Base-by-base conservation (phyloP, 768 basidiomycete genomes). In the Trametes cinnabarina region DNA sequence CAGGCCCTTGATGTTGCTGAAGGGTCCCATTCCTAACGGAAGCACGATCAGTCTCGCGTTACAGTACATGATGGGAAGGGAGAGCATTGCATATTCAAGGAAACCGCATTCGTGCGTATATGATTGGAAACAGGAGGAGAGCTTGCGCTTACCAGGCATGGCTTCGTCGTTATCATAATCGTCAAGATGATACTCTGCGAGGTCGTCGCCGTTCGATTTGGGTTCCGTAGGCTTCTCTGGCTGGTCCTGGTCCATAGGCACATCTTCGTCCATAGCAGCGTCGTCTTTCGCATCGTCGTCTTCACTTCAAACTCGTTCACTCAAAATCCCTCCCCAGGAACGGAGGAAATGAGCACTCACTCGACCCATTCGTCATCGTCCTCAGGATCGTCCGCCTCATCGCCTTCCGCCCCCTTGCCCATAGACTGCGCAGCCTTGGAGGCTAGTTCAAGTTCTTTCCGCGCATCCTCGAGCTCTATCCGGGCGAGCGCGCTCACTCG, bases 1-100 rank as follows among this genome's bases (percentile, higher is more conserved):
- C 49, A 99, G 76, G 17, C 95, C 96, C 69, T 97, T 96, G 72
- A 98, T 93, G 66, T 92, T 95, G 71, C 88, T 93, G 74, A 99
- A 99, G 17, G 90, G 90, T 37, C 94, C 89, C 60, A 75, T 69
- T 42, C 75, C 89, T 90, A 62, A 25, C 57, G 43, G 35, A 1
- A 42, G 40, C 28, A 42, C n/a, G 4, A 3, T 26, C 30, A 51
- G 37, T 15, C 5, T 15, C 17, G 9, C 37, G 15, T 15, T 4
- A 34, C 34, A 7, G 34, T 7, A 14, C 37, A 61, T 58, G 44
- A 47, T 28, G 44, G 51, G 46, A 39, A 11, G 11, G 9, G 3
- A 15, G 3, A 12, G 23, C n/a, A 3, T n/a, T 25, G 4, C 8
- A 11, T 12, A 3, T 10, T 1, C 42, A n/a, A 22, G 23, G 7